phyloP scores from a whole-genome alignment of 1,284 basidiomycete genomes.

The Trichosporon sp. region DNA sequence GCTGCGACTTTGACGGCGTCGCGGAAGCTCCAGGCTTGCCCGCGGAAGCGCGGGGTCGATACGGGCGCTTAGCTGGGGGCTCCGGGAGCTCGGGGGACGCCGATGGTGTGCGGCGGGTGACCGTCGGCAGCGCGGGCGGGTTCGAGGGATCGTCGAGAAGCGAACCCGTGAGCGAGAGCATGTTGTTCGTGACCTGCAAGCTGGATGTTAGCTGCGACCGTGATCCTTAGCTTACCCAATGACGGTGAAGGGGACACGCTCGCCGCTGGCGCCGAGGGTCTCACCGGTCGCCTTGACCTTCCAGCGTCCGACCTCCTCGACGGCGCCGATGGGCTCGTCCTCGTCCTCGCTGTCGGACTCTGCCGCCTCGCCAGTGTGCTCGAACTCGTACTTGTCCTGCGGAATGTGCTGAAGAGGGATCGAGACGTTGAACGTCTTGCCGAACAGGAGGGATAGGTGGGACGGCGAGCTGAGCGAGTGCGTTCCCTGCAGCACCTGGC shows the following conservation, averaged over 20 bases:
- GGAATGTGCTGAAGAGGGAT: constrained; percentile 91
- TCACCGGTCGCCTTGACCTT: constrained; percentile 65
- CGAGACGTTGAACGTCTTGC: constrained; percentile 93
- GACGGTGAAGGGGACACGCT: constrained; percentile 77
- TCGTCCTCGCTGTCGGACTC: constrained; percentile 34
- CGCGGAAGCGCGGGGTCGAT: constrained; percentile 49
- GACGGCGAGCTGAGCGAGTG: constrained; percentile 89
- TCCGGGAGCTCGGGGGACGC: constrained; percentile 56
- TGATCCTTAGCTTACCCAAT: constrained; percentile 61
- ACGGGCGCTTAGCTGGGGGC: constrained; percentile 35
- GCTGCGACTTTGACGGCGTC: constrained; percentile 37
- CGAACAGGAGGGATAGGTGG: constrained; percentile 85
- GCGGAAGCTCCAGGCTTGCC: constrained; percentile 54
- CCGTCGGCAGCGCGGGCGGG: constrained; percentile 51
- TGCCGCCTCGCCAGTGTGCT: constrained; percentile 54
- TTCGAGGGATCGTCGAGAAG: constrained; percentile 80
- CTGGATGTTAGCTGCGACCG: constrained; percentile 49
- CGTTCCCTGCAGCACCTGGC: constrained; percentile 77
- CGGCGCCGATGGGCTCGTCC: constrained; percentile 26
- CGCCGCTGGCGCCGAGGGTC: constrained; percentile 64
- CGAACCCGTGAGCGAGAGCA: constrained; percentile 88
- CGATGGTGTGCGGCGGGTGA: constrained; percentile 44
- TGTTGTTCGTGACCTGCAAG: constrained; percentile 86
- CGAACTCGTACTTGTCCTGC: constrained; percentile 73
- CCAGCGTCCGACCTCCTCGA: constrained; percentile 63